Percentiles rank a stretch among this genome's conserved stretches.
Conservation (phyloP, 371 early-diverging fungal species). For the Sporodiniella umbellata region DNA sequence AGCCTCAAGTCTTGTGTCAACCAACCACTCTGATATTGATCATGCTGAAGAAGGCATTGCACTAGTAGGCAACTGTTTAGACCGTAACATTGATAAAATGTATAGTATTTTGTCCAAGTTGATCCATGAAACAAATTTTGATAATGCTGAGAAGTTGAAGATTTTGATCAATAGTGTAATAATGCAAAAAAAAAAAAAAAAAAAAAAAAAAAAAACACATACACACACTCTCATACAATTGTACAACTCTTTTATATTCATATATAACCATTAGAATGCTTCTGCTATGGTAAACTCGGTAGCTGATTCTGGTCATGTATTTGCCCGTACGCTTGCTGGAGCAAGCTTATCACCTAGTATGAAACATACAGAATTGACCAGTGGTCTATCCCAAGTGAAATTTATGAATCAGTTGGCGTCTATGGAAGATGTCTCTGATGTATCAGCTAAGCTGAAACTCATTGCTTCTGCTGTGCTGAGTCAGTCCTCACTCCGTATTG, state of each 20-base stretch:
- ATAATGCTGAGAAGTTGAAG: constrained; percentile 66
- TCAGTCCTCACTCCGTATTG: constrained; percentile 61
- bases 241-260: no score
- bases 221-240: no score
- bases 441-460: constrained; percentile 59
- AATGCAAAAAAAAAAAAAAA: no score
- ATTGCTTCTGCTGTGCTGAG: constrained; percentile 54
- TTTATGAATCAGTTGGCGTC: constrained; percentile 73
- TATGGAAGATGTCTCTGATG: constrained; percentile 56
- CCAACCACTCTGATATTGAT: constrained; percentile 61
- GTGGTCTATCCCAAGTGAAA: constrained; percentile 79
- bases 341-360: constrained; percentile 63
- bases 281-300: constrained; percentile 74
- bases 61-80: constrained; percentile 66
- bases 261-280: constrained; percentile 45
- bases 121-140: constrained; percentile 73
- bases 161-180: constrained; percentile 73
- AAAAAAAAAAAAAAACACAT: no score
- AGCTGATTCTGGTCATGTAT: constrained; percentile 83
- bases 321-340: constrained; percentile 74
- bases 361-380: constrained; percentile 56
- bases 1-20: constrained; percentile 63
- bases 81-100: constrained; percentile 73
- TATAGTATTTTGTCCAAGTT: constrained; percentile 70
- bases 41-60: constrained; percentile 57